Percentiles rank a stretch among this genome's conserved stretches.
Conservation (phyloP, 805 yeast species). For the Spathaspora hagerdaliae region DNA sequence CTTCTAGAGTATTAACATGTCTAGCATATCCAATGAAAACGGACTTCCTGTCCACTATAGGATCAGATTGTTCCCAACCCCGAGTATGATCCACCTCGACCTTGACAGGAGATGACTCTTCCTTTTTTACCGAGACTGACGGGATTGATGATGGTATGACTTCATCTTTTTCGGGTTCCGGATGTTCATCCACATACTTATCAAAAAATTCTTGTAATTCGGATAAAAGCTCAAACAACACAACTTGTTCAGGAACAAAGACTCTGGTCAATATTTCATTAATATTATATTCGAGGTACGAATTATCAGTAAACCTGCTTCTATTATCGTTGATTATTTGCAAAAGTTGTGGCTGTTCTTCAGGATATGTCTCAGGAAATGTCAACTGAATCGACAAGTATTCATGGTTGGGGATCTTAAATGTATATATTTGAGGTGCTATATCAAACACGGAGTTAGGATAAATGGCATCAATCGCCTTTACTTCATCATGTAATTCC, state of each 20-base stretch:
- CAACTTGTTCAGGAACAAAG: conserved; percentile 61
- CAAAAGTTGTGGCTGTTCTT: conserved; percentile 56
- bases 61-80: conserved; percentile 76
- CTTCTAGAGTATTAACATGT: conserved; percentile 58
- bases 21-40: conserved; percentile 78
- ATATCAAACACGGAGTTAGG: conserved; percentile 53
- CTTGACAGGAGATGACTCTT: not conserved
- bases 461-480: conserved; percentile 82
- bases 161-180: conserved; percentile 5
- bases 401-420: conserved; percentile 60
- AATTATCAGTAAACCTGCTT: conserved; percentile 35
- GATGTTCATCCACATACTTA: conserved; percentile 16
- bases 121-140: conserved; percentile 21
- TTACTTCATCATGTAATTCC: conserved; percentile 67
- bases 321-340: conserved; percentile 43
- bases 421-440: conserved; percentile 39
- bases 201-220: conserved; percentile 54
- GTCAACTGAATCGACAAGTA: conserved; percentile 59
- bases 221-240: conserved; percentile 71
- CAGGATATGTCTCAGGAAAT: conserved; percentile 72
- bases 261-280: conserved; percentile 50
- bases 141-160: conserved; percentile 15
- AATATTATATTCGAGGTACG: conserved; percentile 44
- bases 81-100: conserved; percentile 43
- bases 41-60: conserved; percentile 78